Base-by-base conservation (phyloP, 495 filamentous ascomycete genomes). In the Acidomyces sp. region DNA sequence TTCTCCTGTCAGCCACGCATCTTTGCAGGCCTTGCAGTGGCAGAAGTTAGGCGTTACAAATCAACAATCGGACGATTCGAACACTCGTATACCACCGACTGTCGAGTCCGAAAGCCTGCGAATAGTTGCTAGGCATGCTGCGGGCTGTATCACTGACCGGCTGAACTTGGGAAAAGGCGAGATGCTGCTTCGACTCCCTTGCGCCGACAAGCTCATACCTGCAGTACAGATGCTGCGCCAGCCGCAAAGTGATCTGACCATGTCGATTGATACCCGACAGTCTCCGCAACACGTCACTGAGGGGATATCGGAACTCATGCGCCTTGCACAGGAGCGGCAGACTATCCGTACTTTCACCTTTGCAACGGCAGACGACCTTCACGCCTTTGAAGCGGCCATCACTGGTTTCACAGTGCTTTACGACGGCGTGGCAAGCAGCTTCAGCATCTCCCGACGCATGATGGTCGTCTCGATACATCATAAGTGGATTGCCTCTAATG, bases 391-490 rank as follows among this genome's bases (percentile, higher is more conserved):
- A 57, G 63, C 61, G 13, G 75, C 82, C 12, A 60, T 92, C 27
- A 92, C 84, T 1, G 82, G 85, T 1, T 90, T 19, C 40, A 33
- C 28, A 6, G 49, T 55, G 16, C 22, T 16, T 25, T 47, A 45
- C 20, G 53, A 47, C 37, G 68, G 77, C 25, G 59, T 79, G 30
- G 84, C 80, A 7, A 63, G 71, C 0, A 76, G 70, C 3, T 85
- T 92, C 51, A 72, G 77, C 43, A 90, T 93, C 41, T 77, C 84
- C 2, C 81, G 49, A 4, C 37, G 46, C 12, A 43, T 35, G 37
- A 84, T 80, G 72, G 78, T 90, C 17, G 81, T 88, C n/a, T 83
- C 82, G 0, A 83, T 88, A 35, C 76, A 86, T 60, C 92, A 93
- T 62, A 85, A 82, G 56, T 88, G 83, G 82, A 82, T 88, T 52